Evolutionary conservation across 192 early-diverging fungal species (phyloP).

Genomic region (Coemansia sp.): DNA sequence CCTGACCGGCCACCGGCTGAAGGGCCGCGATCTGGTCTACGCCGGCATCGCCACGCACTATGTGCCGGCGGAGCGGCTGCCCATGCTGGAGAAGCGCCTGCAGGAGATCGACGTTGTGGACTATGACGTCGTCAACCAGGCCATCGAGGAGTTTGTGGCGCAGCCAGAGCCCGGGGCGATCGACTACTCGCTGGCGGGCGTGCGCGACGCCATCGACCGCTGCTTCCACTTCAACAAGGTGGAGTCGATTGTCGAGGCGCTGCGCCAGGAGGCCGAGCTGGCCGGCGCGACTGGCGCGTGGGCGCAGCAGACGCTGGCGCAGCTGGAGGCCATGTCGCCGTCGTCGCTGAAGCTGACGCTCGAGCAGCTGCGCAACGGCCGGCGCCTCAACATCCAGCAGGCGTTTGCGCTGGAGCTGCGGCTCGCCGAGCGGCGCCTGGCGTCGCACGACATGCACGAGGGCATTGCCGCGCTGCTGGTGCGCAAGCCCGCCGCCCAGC

Average conservation of each 20-base stretch:
- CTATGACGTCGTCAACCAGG: constrained; percentile 72
- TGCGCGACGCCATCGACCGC: constrained; percentile 72
- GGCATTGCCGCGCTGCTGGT: constrained; percentile 80
- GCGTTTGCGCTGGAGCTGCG: constrained; percentile 86
- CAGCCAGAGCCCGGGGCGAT: constrained; percentile 41
- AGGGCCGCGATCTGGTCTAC: constrained; percentile 81
- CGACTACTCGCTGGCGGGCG: constrained; percentile 32
- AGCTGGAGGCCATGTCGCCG: constrained; percentile 70
- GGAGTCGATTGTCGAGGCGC: constrained; percentile 77
- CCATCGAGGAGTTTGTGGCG: constrained; percentile 87
- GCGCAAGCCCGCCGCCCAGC: constrained; percentile 53
- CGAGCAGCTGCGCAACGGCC: constrained; percentile 73
- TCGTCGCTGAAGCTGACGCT: constrained; percentile 86
- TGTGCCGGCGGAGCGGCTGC: constrained; percentile 80
- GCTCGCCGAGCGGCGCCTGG: constrained; percentile 72
- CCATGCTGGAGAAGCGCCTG: constrained; percentile 73
- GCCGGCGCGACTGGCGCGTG: constrained; percentile 35
- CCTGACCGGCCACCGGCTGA: constrained; percentile 74
- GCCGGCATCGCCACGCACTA: constrained; percentile 96
- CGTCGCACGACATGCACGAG: constrained; percentile 78
- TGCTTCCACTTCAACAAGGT: constrained; percentile 80
- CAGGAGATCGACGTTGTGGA: constrained; percentile 74
- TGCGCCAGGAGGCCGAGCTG: constrained; percentile 63
- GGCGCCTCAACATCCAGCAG: constrained; percentile 61
- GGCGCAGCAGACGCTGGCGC: constrained; percentile 63